Evolutionary conservation across 73 alveolate genomes (phyloP).

Genomic region (Halteria grandinella): DNA sequence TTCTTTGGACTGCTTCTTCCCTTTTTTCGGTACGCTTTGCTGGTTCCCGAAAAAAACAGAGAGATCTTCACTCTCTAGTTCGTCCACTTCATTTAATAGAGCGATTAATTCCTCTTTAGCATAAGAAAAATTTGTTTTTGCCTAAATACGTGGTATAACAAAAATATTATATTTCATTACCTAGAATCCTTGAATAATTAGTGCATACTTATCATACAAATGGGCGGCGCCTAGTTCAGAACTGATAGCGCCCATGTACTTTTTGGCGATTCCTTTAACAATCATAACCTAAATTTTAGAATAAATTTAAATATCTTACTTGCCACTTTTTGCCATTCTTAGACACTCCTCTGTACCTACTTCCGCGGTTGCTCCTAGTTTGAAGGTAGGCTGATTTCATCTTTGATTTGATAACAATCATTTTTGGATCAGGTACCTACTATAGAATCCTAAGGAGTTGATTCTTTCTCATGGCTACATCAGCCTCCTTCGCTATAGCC

Average conservation of each 20-base stretch:
- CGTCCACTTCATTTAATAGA: slow-evolving; percentile 18
- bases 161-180: neutral
- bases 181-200: slow-evolving; percentile 44
- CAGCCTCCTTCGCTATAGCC: no score
- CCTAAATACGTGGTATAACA: neutral
- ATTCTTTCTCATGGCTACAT: no score
- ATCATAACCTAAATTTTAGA: slow-evolving; percentile 56
- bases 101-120: slow-evolving; percentile 11
- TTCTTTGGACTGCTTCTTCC: no score
- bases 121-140: slow-evolving; percentile 50
- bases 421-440: no score
- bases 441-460: no score
- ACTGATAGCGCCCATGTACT: slow-evolving; percentile 55
- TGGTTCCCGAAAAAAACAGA: no score
- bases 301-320: slow-evolving; percentile 44
- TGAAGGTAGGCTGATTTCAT: slow-evolving; percentile 3
- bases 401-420: slow-evolving; percentile 26
- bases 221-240: slow-evolving; percentile 56
- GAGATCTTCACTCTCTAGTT: neutral
- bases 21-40: no score
- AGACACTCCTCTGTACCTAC: slow-evolving; percentile 85
- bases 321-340: slow-evolving; percentile 88
- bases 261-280: slow-evolving; percentile 44
- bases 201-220: slow-evolving; percentile 58
- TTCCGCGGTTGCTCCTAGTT: slow-evolving; percentile 65